Percentiles rank a stretch among this genome's conserved stretches.
Conservation (phyloP, 2,329 filamentous ascomycete species). For the Malbranchea zuffiana region DNA sequence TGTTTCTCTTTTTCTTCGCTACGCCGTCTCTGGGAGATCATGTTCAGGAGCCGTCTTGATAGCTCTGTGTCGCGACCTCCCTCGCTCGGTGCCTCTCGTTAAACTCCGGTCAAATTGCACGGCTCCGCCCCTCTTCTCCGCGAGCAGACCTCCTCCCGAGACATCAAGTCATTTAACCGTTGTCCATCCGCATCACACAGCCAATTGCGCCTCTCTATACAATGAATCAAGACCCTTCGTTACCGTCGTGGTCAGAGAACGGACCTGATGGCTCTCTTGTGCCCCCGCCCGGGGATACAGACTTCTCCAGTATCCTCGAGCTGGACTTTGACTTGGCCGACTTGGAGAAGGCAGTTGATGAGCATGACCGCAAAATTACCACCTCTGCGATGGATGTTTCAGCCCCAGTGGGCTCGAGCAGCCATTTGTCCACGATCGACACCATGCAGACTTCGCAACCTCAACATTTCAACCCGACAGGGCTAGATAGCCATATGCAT, state of each 20-base stretch:
- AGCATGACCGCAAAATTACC: slow-evolving; percentile 26
- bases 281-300: slow-evolving; percentile 31
- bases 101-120: too few species aligned
- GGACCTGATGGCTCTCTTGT: slow-evolving; percentile 32
- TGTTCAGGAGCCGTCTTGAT: not conserved
- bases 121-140: slow-evolving; percentile 1
- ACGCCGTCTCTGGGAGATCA: not conserved
- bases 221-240: slow-evolving; percentile 32
- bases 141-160: too few species aligned
- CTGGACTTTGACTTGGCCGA: slow-evolving; percentile 39
- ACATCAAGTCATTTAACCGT: too few species aligned
- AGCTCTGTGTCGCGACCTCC: slow-evolving; percentile 1
- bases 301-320: slow-evolving; percentile 41
- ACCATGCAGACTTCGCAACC: slow-evolving; percentile 10
- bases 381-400: slow-evolving; percentile 20
- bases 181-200: too few species aligned
- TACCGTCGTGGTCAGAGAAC: slow-evolving; percentile 31
- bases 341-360: slow-evolving; percentile 29
- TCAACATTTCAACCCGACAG: slow-evolving; percentile 7
- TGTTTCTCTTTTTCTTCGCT: not conserved
- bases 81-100: too few species aligned
- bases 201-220: slow-evolving; percentile 7
- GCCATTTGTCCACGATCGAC: slow-evolving; percentile 11
- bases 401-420: slow-evolving; percentile 12
- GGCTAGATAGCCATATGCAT: slow-evolving; percentile 8